These are phyloP conservation scores for Violaceomyces palustris DNA, from an alignment of 1,284 basidiomycete genomes.

Conservation along the genomic window DNA sequence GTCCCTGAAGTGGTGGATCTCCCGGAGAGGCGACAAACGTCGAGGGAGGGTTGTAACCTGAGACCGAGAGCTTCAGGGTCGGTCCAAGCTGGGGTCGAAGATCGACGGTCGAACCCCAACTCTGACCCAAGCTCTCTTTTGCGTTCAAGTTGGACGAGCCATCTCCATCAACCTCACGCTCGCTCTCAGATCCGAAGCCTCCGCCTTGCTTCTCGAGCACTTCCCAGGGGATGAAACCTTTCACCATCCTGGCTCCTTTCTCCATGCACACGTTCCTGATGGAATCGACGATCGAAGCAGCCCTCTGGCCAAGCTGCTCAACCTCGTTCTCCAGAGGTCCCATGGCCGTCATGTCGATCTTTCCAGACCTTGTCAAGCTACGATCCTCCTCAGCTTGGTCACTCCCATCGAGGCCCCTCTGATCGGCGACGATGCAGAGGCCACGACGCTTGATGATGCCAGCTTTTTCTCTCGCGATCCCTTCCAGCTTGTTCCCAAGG, in stretches of 20 bases:
- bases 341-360: constrained; percentile 12
- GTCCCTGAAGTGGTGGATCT: constrained; percentile 19
- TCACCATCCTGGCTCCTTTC: constrained; percentile 22
- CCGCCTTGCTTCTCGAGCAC: too few species aligned
- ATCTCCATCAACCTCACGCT: too few species aligned
- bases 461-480: constrained; percentile 78
- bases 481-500: constrained; percentile 69
- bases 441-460: constrained; percentile 68
- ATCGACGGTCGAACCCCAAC: too few species aligned
- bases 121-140: too few species aligned
- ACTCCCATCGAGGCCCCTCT: constrained; percentile 8
- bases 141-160: too few species aligned
- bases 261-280: constrained; percentile 22
- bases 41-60: constrained; percentile 21
- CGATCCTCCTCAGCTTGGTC: background rate
- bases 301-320: constrained; percentile 11
- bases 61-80: constrained; percentile 21
- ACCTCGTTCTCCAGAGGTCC: constrained; percentile 25
- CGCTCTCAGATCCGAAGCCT: too few species aligned
- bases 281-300: constrained; percentile 30
- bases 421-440: constrained; percentile 66
- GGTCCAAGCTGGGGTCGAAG: constrained; percentile 15
- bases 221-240: constrained; percentile 28
- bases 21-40: constrained; percentile 29
- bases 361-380: background rate